phyloP scores from a whole-genome alignment of 352 stramenopile genomes.

The Globisporangium rhizosaccharum region DNA sequence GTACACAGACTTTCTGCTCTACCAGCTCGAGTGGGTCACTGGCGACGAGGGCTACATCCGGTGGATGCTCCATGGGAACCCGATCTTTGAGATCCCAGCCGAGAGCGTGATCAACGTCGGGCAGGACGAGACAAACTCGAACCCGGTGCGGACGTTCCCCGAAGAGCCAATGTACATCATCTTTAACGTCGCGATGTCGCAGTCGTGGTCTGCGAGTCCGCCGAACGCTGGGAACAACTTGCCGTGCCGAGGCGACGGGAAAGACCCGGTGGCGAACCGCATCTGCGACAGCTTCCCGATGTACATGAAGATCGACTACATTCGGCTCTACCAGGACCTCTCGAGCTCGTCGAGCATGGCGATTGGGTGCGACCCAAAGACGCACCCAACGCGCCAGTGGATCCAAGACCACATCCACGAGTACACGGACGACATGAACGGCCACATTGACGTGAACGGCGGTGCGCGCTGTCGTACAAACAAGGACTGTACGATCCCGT shows the following conservation, averaged over 20 bases:
- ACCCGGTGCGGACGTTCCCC: constrained; percentile 49
- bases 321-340: constrained; percentile 68
- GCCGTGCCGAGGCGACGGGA: constrained; percentile 51
- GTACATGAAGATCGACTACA: constrained; percentile 87
- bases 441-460: constrained; percentile 41
- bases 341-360: constrained; percentile 37
- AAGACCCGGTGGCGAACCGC: constrained; percentile 37
- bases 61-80: constrained; percentile 55
- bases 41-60: constrained; percentile 59
- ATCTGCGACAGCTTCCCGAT: constrained; percentile 78
- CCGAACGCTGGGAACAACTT: constrained; percentile 39
- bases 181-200: constrained; percentile 91
- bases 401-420: constrained; percentile 57
- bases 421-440: constrained; percentile 59
- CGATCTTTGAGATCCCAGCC: constrained; percentile 69
- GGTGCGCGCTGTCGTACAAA: constrained; percentile 44
- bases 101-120: constrained; percentile 38
- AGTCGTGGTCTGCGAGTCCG: constrained; percentile 71
- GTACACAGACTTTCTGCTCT: constrained; percentile 55
- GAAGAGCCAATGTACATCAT: constrained; percentile 93
- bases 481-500: constrained; percentile 57
- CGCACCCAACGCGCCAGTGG: constrained; percentile 63
- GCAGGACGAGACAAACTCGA: constrained; percentile 37
- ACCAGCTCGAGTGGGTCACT: constrained; percentile 71
- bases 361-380: constrained; percentile 48